These are phyloP conservation scores for Lolium multiflorum DNA, from an alignment of 176 grass and related monocot species.

Conservation along the genomic window DNA sequence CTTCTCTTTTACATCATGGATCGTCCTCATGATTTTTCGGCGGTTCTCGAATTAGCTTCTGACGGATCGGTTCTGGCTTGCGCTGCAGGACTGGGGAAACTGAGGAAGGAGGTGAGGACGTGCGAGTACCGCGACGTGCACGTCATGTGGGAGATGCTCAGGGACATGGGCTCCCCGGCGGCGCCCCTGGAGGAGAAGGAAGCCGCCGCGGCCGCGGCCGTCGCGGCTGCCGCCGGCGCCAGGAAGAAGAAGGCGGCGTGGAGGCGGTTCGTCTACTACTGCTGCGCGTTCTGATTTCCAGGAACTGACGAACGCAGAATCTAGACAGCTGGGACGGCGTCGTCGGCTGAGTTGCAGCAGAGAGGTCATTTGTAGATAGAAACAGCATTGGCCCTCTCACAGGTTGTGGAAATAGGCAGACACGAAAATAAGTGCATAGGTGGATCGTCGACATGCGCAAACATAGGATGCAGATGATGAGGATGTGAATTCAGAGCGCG, in stretches of 20 bases:
- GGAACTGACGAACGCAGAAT: no score
- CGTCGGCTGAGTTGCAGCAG: no score
- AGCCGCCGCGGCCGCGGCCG: constrained; percentile 39
- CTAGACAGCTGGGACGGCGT: no score
- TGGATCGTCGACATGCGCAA: not conserved
- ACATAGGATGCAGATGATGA: not conserved
- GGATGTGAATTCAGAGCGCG: not conserved
- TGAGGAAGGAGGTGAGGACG: constrained; percentile 90
- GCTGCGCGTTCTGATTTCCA: constrained; percentile 56
- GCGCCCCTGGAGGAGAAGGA: constrained; percentile 50
- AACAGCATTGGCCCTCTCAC: not conserved
- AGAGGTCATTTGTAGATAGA: not conserved
- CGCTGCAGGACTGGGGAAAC: constrained; percentile 64
- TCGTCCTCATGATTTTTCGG: not conserved
- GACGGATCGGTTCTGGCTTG: constrained; percentile 10
- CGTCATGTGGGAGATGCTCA: constrained; percentile 92
- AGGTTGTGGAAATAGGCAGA: not conserved
- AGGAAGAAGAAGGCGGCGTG: constrained; percentile 57
- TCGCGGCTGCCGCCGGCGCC: constrained; percentile 50
- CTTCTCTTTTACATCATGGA: no score
- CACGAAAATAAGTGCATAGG: not conserved
- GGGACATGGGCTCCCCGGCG: constrained; percentile 50
- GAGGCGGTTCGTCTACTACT: constrained; percentile 60
- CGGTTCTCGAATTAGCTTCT: not conserved
- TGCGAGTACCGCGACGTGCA: constrained; percentile 91